phyloP scores from a whole-genome alignment of 2,329 filamentous ascomycete genomes.

The Arthrocladium fulminans region DNA sequence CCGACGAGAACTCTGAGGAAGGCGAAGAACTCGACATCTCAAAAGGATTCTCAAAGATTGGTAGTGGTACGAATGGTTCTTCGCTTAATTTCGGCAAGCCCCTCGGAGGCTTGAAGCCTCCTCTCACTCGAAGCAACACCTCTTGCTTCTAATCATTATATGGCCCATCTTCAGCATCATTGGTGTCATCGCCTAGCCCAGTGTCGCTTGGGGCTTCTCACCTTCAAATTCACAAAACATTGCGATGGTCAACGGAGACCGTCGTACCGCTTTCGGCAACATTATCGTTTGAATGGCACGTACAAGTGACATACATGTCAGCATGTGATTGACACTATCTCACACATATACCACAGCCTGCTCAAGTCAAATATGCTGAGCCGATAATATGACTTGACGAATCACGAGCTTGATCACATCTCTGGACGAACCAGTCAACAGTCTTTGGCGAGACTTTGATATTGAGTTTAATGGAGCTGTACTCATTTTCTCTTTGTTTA shows the following conservation, averaged over 20 bases:
- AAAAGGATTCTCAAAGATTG: conserved; percentile 42
- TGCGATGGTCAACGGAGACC: no score
- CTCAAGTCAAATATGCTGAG: no score
- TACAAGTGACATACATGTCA: no score
- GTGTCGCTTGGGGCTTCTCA: no score
- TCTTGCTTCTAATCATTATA: conserved; percentile 4
- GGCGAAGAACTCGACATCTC: conserved; percentile 37
- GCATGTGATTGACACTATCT: no score
- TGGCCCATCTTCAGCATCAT: no score
- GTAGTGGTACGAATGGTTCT: conserved; percentile 12
- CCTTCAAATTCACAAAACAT: no score
- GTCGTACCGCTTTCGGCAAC: no score
- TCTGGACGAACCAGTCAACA: background rate
- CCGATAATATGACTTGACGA: no score
- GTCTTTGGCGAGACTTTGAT: background rate
- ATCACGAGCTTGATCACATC: background rate
- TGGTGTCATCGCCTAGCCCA: no score
- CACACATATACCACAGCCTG: no score
- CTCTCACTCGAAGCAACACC: conserved; percentile 5
- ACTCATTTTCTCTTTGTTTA: background rate
- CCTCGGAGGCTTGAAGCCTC: background rate
- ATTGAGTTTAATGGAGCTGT: background rate
- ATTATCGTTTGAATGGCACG: no score
- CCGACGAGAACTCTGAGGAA: conserved; percentile 34
- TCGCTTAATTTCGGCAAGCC: background rate